Conservation (phyloP, 2,329 filamentous ascomycete species). For the Xylariaceae sp. region DNA sequence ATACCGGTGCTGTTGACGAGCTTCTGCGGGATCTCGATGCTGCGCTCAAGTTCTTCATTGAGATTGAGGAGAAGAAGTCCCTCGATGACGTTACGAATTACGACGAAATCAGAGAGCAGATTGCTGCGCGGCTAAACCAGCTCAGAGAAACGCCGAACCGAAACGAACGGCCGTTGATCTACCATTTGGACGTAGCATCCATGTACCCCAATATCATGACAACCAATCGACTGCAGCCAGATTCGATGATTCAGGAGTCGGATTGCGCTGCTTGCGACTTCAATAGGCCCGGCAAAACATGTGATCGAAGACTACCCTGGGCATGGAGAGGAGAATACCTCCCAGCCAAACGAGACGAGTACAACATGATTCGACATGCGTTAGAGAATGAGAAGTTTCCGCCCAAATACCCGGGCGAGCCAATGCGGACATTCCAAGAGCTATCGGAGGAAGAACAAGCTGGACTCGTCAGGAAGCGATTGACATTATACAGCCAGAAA, state of each 20-base stretch:
- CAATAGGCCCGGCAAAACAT: conserved; percentile 94
- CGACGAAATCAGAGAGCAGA: conserved; percentile 78
- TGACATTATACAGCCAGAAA: conserved; percentile 93
- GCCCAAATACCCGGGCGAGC: conserved; percentile 65
- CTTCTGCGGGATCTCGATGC: conserved; percentile 79
- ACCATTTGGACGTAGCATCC: conserved; percentile 95
- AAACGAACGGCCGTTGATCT: conserved; percentile 82
- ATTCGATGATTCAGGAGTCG: conserved; percentile 97
- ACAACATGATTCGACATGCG: conserved; percentile 96
- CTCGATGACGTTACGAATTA: conserved; percentile 77
- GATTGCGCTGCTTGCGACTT: conserved; percentile 98
- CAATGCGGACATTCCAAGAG: conserved; percentile 72
- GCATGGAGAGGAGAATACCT: conserved; percentile 97
- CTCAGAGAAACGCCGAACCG: conserved; percentile 81
- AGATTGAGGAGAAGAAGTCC: conserved; percentile 76
- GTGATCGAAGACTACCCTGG: conserved; percentile 91
- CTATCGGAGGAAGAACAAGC: conserved; percentile 79
- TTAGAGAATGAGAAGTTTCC: conserved; percentile 92
- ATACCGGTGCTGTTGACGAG: conserved; percentile 83
- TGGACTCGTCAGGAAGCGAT: conserved; percentile 70
- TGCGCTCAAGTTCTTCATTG: conserved; percentile 81
- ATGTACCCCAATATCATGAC: conserved; percentile 99
- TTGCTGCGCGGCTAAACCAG: conserved; percentile 61
- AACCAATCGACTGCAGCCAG: conserved; percentile 91
- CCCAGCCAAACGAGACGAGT: conserved; percentile 92